These are phyloP conservation scores for Blepharisma japonicum DNA, from an alignment of 73 alveolate genomes.

Conservation along the genomic window DNA sequence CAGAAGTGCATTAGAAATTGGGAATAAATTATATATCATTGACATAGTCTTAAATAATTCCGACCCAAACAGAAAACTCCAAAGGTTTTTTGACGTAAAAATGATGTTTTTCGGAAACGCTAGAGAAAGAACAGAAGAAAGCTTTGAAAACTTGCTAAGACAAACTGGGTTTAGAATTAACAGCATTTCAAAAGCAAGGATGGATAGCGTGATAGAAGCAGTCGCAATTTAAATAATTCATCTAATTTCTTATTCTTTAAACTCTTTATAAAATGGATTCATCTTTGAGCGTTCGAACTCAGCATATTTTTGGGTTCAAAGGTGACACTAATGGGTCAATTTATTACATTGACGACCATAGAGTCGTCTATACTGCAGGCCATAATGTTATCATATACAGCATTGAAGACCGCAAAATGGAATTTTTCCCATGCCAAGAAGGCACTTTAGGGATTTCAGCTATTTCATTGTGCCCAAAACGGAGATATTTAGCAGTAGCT, in stretches of 20 bases:
- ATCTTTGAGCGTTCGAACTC: neutral
- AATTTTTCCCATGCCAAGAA: constrained; percentile 61
- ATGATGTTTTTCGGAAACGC: neutral
- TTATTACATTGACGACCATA: constrained; percentile 76
- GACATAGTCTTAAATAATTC: neutral
- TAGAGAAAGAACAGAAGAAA: neutral
- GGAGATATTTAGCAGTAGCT: constrained; percentile 66
- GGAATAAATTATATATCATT: neutral
- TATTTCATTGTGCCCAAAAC: constrained; percentile 60
- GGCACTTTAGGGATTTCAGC: constrained; percentile 81
- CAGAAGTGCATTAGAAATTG: neutral
- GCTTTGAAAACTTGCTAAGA: neutral
- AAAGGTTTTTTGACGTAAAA: neutral
- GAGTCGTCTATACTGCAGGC: constrained; percentile 92
- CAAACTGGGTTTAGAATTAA: neutral
- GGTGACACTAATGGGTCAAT: constrained; percentile 60
- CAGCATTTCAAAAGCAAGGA: neutral
- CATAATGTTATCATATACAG: constrained; percentile 81
- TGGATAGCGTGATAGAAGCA: neutral
- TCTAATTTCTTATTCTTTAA: too few species aligned
- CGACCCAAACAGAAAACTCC: neutral
- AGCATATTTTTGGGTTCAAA: constrained; percentile 75
- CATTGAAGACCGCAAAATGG: constrained; percentile 40
- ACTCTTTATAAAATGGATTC: too few species aligned
- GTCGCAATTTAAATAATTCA: neutral